Evolutionary conservation across 176 grass and related monocot species (phyloP), one percentile per base, ranked within the genome.

Genomic region (Triticum dicoccoides): DNA sequence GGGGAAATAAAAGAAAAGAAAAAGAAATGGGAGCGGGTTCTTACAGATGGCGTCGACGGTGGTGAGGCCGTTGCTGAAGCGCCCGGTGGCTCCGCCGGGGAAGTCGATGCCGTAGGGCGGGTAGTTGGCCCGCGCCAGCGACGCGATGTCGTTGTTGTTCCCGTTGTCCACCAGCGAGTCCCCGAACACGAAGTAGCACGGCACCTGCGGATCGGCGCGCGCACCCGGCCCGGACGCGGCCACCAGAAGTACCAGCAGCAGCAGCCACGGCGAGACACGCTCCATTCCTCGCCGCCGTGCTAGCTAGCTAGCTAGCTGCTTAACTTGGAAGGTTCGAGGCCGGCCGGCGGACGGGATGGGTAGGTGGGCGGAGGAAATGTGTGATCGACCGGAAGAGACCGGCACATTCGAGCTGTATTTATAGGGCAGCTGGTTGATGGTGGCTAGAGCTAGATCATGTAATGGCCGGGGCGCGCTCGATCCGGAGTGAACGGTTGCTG

Each of bases 151-250:
- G 68, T 98, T 98, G 93, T 98, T 98, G 91, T 98, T 98, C 29
- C 95, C 95, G 62, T 95, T 98, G 86, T 98, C 95, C 10, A 98
- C 93, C 5, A 98, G 87, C 32, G 93, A 98, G 73, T 98, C 95
- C 2, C 93, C 96, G 34, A 95, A 95, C 82, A 98, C 73, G 74
- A 92, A 98, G 83, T 95, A 88, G 89, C 95, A 98, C 17, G 95
- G 95, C 65, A 95, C 91, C 85, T 92, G 89, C 1, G 85, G 89
- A 44, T 52, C 79, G n/a, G 9, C 89, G 39, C 66, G 41, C 1
- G 63, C 61, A 0, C n/a, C 41, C 5, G 4, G 51, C 51, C 14
- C 61, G 51, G 8, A 24, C n/a, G 84, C 33, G 30, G 44, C 89
- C 65, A 79, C 6, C 33, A 83, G 15, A 33, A 90, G 0, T 15